Evolutionary conservation across 352 stramenopile genomes (phyloP).

Genomic region (Globisporangium nunn): DNA sequence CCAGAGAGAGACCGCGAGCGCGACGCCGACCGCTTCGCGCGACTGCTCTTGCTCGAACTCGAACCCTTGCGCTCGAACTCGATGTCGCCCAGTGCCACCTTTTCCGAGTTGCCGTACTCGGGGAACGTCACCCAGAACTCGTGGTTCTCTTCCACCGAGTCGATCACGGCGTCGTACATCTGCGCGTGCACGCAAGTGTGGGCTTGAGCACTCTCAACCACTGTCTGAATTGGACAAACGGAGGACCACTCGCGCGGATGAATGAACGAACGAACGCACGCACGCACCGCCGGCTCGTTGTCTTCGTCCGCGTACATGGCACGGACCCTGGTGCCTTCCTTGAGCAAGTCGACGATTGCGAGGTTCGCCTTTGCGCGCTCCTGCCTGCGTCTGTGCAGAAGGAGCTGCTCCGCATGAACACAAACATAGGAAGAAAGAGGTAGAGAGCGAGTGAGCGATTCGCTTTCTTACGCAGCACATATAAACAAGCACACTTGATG

Average conservation of each 20-base stretch:
- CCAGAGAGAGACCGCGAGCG: conserved; percentile 19
- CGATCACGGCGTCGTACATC: conserved; percentile 96
- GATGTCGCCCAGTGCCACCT: conserved; percentile 92
- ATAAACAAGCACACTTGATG: conserved; percentile 1
- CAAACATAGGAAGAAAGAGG: neutral
- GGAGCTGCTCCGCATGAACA: conserved; percentile 42
- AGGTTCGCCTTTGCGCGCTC: conserved; percentile 61
- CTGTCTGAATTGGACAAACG: too few relatives aligned
- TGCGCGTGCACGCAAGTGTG: conserved; percentile 10
- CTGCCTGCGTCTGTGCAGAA: conserved; percentile 59
- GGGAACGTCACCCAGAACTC: conserved; percentile 90
- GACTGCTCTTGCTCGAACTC: conserved; percentile 10
- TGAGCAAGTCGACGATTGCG: conserved; percentile 66
- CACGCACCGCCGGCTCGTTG: conserved; percentile 80
- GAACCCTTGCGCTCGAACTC: conserved; percentile 59
- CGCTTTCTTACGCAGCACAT: neutral
- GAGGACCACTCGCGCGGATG: too few relatives aligned
- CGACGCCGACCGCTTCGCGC: conserved; percentile 18
- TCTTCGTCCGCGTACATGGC: conserved; percentile 96
- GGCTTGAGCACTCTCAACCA: neutral
- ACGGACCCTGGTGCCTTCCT: conserved; percentile 85
- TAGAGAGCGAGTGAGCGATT: neutral
- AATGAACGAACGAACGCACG: neutral
- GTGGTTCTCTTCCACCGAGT: conserved; percentile 85
- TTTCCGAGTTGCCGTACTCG: conserved; percentile 96